Evolutionary conservation across 192 early-diverging fungal genomes (phyloP), one percentile per base, ranked within the genome.

Genomic region (Backusella westeae): DNA sequence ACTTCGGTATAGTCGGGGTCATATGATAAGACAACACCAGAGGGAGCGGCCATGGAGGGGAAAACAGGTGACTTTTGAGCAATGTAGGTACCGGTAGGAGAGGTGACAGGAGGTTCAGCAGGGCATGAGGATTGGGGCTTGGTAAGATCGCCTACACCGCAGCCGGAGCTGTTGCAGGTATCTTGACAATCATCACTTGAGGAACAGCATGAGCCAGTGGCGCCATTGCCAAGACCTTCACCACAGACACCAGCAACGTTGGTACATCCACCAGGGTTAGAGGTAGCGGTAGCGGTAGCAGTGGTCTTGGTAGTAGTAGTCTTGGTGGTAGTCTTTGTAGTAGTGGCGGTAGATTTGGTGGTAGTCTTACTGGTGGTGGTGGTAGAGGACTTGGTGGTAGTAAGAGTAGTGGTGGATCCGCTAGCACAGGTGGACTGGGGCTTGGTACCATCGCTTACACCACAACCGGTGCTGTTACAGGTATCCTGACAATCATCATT

Each of bases 41-140:
- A 77, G 23, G 71, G 15, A 10, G 73, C 71, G 7, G 75, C 52
- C 21, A 81, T 59, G 21, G 70, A 26, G 21, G 79, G 32, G 67
- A 42, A 59, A 52, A 32, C 7, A 39, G 59, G 26, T 14, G 75
- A 66, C 14, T 69, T 38, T 73, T 80, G 79, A 42, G 79, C 46
- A 42, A 73, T 59, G 52, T 69, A 67, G 41, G 38, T 72, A 65
- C 38, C 56, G 23, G 59, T 34, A 46, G 67, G 29, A n/a, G 63
- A 1, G 12, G 71, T 66, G 46, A 38, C 19, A 23, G 39, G 15
- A 34, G 65, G 26, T 12, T 39, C 12, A 36, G 29, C 35, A 2
- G 59, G 46, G 46, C 46, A 49, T 15, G 17, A 19, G 5, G 46
- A 17, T n/a, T 49, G 46, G 15, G 46, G 17, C 17, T n/a, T 49